A percentile compares a stretch with the other conserved stretches of the same genome.
phyloP scores from a whole-genome alignment of 164 flowering plant species.

The Berberis thunbergii region DNA sequence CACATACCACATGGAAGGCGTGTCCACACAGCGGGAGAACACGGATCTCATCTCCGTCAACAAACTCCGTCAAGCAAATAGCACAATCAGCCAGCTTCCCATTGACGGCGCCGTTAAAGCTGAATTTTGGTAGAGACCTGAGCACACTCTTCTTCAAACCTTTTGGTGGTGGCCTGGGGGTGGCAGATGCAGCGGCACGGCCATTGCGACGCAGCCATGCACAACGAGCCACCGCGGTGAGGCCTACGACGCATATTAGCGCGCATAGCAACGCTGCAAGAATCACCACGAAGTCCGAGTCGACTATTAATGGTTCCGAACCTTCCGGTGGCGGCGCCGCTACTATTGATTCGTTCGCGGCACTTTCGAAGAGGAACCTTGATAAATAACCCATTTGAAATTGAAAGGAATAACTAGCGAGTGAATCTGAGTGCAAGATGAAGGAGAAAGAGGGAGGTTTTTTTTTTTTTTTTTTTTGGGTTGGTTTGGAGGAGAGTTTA shows the following conservation, averaged over 20 bases:
- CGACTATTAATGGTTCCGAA: conserved; percentile 15
- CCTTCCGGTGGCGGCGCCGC: conserved; percentile 7
- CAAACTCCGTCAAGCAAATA: conserved; percentile 76
- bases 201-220: conserved; percentile 59
- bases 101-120: conserved; percentile 21
- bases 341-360: conserved; percentile 12
- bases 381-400: no score
- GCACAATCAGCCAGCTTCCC: conserved; percentile 57
- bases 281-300: conserved; percentile 82
- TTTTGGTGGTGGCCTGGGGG: conserved; percentile 39
- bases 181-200: not conserved
- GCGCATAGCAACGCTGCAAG: conserved; percentile 86
- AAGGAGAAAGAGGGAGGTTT: no score
- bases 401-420: no score
- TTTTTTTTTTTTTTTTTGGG: no score
- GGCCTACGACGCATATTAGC: conserved; percentile 80
- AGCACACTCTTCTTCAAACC: conserved; percentile 80
- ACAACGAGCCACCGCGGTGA: conserved; percentile 83
- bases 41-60: conserved; percentile 62
- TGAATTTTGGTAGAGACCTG: conserved; percentile 48
- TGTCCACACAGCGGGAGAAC: conserved; percentile 85
- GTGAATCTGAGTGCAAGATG: no score
- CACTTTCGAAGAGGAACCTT: no score
- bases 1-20: conserved; percentile 68
- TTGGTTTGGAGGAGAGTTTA: no score